A percentile compares a stretch with the other conserved stretches of the same genome.
Conservation (phyloP, 305 asterid genomes). For the Solanum hybrid region DNA sequence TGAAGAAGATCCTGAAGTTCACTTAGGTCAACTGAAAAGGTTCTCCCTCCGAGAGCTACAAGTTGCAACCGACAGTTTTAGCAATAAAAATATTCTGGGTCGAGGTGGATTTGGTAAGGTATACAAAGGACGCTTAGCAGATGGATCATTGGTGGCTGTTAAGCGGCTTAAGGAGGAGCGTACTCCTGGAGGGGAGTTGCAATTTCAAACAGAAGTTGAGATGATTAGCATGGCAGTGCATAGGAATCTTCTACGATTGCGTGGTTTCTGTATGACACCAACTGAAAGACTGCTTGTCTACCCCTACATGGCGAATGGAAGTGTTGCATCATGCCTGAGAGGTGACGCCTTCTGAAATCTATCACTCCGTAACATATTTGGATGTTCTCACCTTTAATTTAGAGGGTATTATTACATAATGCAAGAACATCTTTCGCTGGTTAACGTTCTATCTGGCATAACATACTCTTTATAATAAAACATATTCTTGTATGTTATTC, state of each 20-base stretch:
- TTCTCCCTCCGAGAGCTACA: conserved; percentile 48
- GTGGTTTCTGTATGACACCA: conserved; percentile 57
- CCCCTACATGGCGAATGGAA: conserved; percentile 61
- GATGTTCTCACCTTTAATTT: neutral
- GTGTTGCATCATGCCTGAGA: conserved; percentile 56
- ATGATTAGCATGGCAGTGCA: conserved; percentile 57
- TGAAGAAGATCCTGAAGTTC: conserved; percentile 55
- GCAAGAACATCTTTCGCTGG: neutral
- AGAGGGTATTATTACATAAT: neutral
- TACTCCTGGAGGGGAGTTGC: conserved; percentile 55
- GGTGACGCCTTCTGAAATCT: conserved; percentile 20
- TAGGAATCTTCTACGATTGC: conserved; percentile 45
- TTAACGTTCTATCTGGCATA: neutral
- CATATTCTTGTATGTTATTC: neutral
- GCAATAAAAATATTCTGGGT: conserved; percentile 37
- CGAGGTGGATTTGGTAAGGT: conserved; percentile 52
- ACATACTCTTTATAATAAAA: neutral
- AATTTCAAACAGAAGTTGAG: conserved; percentile 51
- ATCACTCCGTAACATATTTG: neutral
- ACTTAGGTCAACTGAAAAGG: conserved; percentile 37
- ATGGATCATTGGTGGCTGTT: conserved; percentile 51
- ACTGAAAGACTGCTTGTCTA: conserved; percentile 50
- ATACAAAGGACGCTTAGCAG: conserved; percentile 49
- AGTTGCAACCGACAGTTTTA: conserved; percentile 50
- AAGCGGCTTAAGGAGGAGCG: conserved; percentile 50